Conservation (phyloP, 2,329 filamentous ascomycete species). For the Aspergillus sp. region DNA sequence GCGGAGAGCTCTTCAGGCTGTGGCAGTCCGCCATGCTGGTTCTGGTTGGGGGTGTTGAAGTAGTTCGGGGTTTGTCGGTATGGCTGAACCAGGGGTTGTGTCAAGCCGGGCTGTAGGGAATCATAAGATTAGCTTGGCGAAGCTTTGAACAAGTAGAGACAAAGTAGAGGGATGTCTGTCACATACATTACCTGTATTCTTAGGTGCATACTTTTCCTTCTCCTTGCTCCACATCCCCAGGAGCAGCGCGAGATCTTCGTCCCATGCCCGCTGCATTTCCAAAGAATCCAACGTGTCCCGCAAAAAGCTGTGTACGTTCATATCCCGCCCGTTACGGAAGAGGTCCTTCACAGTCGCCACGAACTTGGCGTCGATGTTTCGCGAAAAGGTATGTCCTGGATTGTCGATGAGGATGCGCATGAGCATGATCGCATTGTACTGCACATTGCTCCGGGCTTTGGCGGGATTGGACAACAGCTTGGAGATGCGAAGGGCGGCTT, state of each 20-base stretch:
- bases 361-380: constrained; percentile 84
- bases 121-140: constrained; percentile 2
- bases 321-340: constrained; percentile 69
- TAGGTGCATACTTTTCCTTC: constrained; percentile 62
- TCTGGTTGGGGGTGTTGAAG: constrained; percentile 42
- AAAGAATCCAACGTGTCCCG: constrained; percentile 83
- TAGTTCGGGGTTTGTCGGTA: constrained; percentile 22
- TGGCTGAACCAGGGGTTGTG: constrained; percentile 29
- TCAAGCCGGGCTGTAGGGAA: constrained; percentile 8
- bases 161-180: constrained; percentile 7
- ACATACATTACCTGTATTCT: constrained; percentile 40
- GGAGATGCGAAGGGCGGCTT: constrained; percentile 77
- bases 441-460: constrained; percentile 64
- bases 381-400: constrained; percentile 85
- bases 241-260: constrained; percentile 71
- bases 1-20: constrained; percentile 74
- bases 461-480: constrained; percentile 78
- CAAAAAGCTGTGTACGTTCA: constrained; percentile 78
- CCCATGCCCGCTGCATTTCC: constrained; percentile 68
- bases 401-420: constrained; percentile 90
- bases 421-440: constrained; percentile 97
- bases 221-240: constrained; percentile 88
- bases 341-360: constrained; percentile 73
- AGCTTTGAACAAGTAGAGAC: background rate
- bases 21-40: constrained; percentile 57